Conservation (phyloP, 208 protist genomes). For the Trichomonas gallinae region DNA sequence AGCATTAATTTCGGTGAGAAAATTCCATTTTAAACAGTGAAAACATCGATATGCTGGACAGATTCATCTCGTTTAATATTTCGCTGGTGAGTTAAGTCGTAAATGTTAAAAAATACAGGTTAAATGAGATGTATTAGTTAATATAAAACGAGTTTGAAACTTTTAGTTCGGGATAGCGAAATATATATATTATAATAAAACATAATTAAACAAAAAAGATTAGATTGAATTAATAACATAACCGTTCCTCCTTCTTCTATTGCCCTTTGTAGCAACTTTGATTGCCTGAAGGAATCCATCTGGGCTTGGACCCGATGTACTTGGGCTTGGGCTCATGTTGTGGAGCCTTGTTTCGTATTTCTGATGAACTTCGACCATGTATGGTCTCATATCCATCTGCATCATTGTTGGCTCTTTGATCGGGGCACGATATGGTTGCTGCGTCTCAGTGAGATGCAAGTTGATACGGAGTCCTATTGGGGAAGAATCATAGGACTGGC, state of each 20-base stretch:
- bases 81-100: too few species aligned
- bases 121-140: too few species aligned
- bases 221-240: background rate
- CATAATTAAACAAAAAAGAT: background rate
- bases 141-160: too few species aligned
- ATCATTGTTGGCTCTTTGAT: background rate
- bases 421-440: background rate
- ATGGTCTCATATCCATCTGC: background rate
- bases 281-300: background rate
- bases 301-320: background rate
- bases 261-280: background rate
- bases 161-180: too few species aligned
- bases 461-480: background rate
- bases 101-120: too few species aligned
- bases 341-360: background rate
- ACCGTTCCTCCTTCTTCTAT: background rate
- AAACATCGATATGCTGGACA: too few species aligned
- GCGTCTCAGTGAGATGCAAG: background rate
- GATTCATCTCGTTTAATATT: too few species aligned
- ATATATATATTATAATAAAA: too few species aligned
- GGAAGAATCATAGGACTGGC: background rate
- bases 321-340: background rate
- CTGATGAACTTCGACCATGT: background rate
- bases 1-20: too few species aligned
- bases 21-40: too few species aligned